Evolutionary conservation across 192 early-diverging fungal genomes (phyloP).

Genomic region (Podila minutissima): DNA sequence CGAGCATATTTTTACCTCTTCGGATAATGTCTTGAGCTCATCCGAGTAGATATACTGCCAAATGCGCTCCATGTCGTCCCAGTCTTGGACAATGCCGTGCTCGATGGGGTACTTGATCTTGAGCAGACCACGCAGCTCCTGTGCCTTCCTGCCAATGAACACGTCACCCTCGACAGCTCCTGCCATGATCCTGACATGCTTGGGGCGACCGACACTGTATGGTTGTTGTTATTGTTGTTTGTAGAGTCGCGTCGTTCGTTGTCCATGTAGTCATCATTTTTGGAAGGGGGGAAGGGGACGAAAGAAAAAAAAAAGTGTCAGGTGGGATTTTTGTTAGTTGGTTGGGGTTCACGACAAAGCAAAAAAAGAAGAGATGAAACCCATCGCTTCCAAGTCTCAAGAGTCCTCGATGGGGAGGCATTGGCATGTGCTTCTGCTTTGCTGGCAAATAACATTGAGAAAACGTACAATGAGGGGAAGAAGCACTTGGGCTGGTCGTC

Average conservation of each 20-base stretch:
- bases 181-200: conserved; percentile 96
- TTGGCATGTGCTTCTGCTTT: too few relatives aligned
- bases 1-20: conserved; percentile 74
- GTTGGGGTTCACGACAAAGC: not conserved
- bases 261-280: not conserved
- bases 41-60: conserved; percentile 98
- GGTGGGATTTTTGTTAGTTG: not conserved
- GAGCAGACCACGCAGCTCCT: conserved; percentile 95
- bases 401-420: too few relatives aligned
- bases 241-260: too few relatives aligned
- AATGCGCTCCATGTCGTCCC: conserved; percentile 99
- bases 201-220: conserved; percentile 90
- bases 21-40: conserved; percentile 93
- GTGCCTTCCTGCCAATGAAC: conserved; percentile 96
- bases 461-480: conserved; percentile 88
- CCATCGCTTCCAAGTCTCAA: not conserved
- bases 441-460: not conserved
- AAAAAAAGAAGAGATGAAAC: not conserved
- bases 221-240: too few relatives aligned
- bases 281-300: not conserved
- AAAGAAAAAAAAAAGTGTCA: not conserved
- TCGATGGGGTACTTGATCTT: conserved; percentile 96
- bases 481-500: conserved; percentile 97
- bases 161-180: conserved; percentile 96
- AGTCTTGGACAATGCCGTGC: conserved; percentile 97